phyloP scores from a whole-genome alignment of 2,329 filamentous ascomycete genomes.

The Paecilomyces formosus region DNA sequence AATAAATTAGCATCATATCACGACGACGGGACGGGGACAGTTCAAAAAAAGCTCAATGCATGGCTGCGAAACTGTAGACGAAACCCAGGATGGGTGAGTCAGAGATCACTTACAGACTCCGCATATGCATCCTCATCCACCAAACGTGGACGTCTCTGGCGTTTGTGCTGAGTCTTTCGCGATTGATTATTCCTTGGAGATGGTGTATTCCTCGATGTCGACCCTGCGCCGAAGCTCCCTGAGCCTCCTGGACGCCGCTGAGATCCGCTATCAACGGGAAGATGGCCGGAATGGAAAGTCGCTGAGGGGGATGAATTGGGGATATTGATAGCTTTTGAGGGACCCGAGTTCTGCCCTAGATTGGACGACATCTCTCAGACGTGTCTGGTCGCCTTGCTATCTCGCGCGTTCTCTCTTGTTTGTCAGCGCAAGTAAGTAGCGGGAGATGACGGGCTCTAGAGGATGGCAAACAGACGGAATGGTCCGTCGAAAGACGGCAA shows the following conservation, averaged over 20 bases:
- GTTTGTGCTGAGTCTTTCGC: slow-evolving; percentile 74
- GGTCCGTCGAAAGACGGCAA: not conserved
- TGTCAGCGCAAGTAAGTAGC: not conserved
- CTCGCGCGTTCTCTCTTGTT: not conserved
- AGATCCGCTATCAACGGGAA: slow-evolving; percentile 23
- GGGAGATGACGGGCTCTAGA: slow-evolving; percentile 20
- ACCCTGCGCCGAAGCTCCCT: slow-evolving; percentile 33
- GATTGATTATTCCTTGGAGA: slow-evolving; percentile 63
- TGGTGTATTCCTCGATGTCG: slow-evolving; percentile 27
- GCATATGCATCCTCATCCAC: slow-evolving; percentile 82
- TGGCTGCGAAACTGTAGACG: not conserved
- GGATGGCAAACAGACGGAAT: not conserved
- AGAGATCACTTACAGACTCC: slow-evolving; percentile 55
- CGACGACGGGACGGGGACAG: not conserved
- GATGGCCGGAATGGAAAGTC: slow-evolving; percentile 23
- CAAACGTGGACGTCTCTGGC: slow-evolving; percentile 64
- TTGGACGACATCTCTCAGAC: slow-evolving; percentile 34
- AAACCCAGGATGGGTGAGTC: not conserved
- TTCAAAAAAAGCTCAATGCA: not conserved
- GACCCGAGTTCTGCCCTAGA: slow-evolving; percentile 24
- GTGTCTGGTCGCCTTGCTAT: not conserved
- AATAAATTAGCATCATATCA: slow-evolving; percentile 8
- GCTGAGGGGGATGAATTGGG: slow-evolving; percentile 23
- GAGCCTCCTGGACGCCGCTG: slow-evolving; percentile 35
- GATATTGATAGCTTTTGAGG: slow-evolving; percentile 33